Base-by-base conservation (phyloP, 75 land plant genomes). In the Sequoia sempervirens region DNA sequence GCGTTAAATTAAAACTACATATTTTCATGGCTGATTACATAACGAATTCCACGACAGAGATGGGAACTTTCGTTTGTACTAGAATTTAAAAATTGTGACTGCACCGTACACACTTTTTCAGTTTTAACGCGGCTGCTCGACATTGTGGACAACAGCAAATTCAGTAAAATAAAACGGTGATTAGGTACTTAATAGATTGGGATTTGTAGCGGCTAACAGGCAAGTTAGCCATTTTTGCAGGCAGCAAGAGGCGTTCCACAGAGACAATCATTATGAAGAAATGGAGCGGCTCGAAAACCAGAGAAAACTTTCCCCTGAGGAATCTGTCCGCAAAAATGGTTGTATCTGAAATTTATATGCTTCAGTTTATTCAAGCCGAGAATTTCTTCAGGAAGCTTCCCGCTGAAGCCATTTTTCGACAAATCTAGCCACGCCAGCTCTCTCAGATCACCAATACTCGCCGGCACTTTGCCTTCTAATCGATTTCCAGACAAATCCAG, bases 221-320 rank as follows among this genome's bases (percentile, higher is more conserved):
- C 15, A n/a, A 2, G 12, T 78, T 32, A 78, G n/a, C 50, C 52
- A 23, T 46, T 72, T 17, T 70, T 91, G 83, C 97, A 95, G 54
- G 92, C 84, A 53, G 86, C 89, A 80, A 95, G 84, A 34, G 96
- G 97, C 75, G 84, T 52, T 58, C 91, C 94, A 82, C 98, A 96
- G 41, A 96, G 83, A 69, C 94, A 94, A 9, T 82, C 87, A 84
- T 96, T 96, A 34, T 92, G 95, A 6, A 89, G 86, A 89, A 92
- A 96, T 82, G 92, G 90, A 45, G 84, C 83, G 12, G 86, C 83
- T 47, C 90, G 87, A 38, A 87, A 90, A 2, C 85, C 74, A 37
- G 86, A 84, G 68, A 92, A 85, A 1, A 91, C 87, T 82, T 89
- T 89, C 74, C 87, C 89, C 76, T 93, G 91, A 68, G 97, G 97